Evolutionary conservation across 768 basidiomycete species (phyloP).

Genomic region (Lactifluus echinatus): DNA sequence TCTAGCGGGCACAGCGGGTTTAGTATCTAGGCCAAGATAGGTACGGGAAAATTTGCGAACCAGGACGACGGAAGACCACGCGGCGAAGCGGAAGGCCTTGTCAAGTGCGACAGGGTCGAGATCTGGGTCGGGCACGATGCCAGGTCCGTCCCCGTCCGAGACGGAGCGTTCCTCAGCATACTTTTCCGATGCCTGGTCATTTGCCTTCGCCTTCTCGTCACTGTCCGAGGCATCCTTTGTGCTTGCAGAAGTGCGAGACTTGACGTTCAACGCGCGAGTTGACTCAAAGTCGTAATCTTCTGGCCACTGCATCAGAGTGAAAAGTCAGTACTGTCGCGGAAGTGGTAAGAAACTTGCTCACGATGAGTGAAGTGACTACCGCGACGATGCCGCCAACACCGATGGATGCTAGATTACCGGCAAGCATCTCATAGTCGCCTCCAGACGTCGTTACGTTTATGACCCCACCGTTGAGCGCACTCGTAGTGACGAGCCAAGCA

Average conservation of each 20-base stretch:
- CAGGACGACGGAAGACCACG: slow-evolving; percentile 59
- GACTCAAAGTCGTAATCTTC: slow-evolving; percentile 75
- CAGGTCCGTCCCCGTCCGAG: slow-evolving; percentile 28
- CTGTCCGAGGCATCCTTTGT: slow-evolving; percentile 18
- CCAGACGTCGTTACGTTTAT: slow-evolving; percentile 52
- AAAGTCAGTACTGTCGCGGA: not conserved
- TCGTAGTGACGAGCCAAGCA: slow-evolving; percentile 82
- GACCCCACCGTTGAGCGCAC: slow-evolving; percentile 54
- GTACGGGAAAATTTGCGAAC: slow-evolving; percentile 32
- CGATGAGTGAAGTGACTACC: slow-evolving; percentile 52
- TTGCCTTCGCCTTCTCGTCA: slow-evolving; percentile 28
- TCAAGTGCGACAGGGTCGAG: slow-evolving; percentile 56
- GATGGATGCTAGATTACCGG: slow-evolving; percentile 84
- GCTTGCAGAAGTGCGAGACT: slow-evolving; percentile 17
- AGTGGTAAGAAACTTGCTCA: slow-evolving; percentile 26
- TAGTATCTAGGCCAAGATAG: not conserved
- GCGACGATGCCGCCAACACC: slow-evolving; percentile 74
- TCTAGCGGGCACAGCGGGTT: slow-evolving; percentile 28
- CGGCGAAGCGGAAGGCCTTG: slow-evolving; percentile 76
- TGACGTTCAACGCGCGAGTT: slow-evolving; percentile 68
- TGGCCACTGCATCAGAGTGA: slow-evolving; percentile 46
- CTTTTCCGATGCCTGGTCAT: slow-evolving; percentile 29
- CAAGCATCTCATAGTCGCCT: slow-evolving; percentile 62
- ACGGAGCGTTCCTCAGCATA: slow-evolving; percentile 21
- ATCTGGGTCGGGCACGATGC: slow-evolving; percentile 36